Evolutionary conservation across 371 early-diverging fungal genomes (phyloP).

Genomic region (Mortierella sp.): DNA sequence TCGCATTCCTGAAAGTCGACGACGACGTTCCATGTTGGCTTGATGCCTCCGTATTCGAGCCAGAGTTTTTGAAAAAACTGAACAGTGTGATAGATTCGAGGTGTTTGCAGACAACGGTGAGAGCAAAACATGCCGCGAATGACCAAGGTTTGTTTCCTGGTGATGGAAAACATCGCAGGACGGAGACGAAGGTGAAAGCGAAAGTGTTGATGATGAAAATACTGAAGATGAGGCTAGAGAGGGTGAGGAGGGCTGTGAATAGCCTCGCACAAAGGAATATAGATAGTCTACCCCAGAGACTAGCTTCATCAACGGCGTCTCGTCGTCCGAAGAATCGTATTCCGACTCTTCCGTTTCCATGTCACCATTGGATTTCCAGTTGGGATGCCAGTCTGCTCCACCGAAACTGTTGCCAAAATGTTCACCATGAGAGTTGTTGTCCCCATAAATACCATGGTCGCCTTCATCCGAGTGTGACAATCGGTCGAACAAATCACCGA

Average conservation of each 20-base stretch:
- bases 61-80: slow-evolving; percentile 6
- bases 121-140: too few relatives aligned
- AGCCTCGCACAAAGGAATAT: slow-evolving; percentile 6
- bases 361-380: too few relatives aligned
- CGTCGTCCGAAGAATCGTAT: slow-evolving; percentile 41
- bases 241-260: not conserved
- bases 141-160: too few relatives aligned
- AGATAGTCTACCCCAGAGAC: slow-evolving; percentile 31
- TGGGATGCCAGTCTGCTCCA: not conserved
- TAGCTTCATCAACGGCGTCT: slow-evolving; percentile 34
- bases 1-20: slow-evolving; percentile 19
- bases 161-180: too few relatives aligned
- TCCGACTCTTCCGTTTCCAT: not conserved
- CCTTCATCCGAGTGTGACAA: too few relatives aligned
- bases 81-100: too few relatives aligned
- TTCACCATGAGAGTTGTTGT: not conserved
- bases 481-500: too few relatives aligned
- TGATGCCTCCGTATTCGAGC: slow-evolving; percentile 23
- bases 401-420: not conserved
- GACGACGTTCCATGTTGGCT: slow-evolving; percentile 16
- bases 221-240: not conserved
- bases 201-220: too few relatives aligned
- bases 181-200: too few relatives aligned
- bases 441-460: not conserved
- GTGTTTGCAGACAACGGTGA: too few relatives aligned